Base-by-base conservation (phyloP, 129 eudicot genomes). In the Heracleum sosnowskyi region DNA sequence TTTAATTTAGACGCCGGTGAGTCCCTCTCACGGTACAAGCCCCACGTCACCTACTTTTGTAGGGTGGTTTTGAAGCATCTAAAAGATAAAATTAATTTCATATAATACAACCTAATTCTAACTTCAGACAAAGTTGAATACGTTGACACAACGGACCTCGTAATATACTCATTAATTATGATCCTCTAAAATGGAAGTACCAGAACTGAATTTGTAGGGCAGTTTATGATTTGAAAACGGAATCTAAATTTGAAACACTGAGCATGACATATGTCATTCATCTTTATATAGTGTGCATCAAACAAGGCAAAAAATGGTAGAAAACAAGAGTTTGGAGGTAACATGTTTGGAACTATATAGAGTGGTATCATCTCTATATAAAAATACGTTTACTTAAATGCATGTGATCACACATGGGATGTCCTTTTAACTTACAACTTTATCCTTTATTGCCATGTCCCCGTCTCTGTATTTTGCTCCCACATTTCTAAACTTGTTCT, bases 321-420 rank as follows among this genome's bases (percentile, higher is more conserved):
- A 66, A 33, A n/a, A 66, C 73, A 16, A 26, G 9, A 7, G 36
- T 64, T 16, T 34, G 42, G 11, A 64, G 35, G 34, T 63, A 31
- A 26, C 34, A 66, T 66, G 9, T 66, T 66, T 66, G 72, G 41
- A 66, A 28, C 5, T 33, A 66, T 66, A 33, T 66, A 33, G 8
- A 4, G 31, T 26, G 18, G 20, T 31, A 64, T 31, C 17, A 0
- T 2, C 29, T n/a, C n/a, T n/a, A n/a, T n/a, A 53, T 3, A 20
- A 18, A 4, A 63, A 29, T n/a, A 31, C 20, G 73, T 33, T 68
- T 31, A 17, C 24, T 33, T 33, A 17, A 17, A 18, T 34, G 73
- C 73, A 68, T 68, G 73, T 68, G 73, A 34, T 0, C 73, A 68
- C 73, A 68, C 73, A 68, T 68, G 42, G 73, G 26, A 68, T 68